Base-by-base conservation (phyloP, 768 basidiomycete genomes). In the Phlebiopsis gigantea region DNA sequence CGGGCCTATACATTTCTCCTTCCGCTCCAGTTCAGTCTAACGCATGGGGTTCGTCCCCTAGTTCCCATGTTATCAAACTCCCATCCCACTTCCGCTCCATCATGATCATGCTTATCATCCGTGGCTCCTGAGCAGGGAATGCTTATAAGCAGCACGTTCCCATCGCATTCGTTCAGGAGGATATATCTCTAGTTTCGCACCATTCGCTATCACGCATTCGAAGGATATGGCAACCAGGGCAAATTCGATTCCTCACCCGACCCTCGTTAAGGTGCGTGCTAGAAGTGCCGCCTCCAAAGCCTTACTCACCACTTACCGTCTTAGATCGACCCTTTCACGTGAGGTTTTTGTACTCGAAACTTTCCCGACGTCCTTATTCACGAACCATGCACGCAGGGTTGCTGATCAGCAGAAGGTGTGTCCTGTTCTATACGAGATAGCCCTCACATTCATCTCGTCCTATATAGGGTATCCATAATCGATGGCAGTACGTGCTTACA, bases 241-340 rank as follows among this genome's bases (percentile, higher is more conserved):
- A 2, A 55, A 55, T 31, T 55, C 53, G 6, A 25, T 39, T 10
- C 30, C 54, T 31, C 54, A 47, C 30, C 54, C 54, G 2, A 59
- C 58, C 15, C 28, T 59, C 10, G 56, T 59, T 17, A n/a, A 26
- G 53, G 58, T 59, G 54, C 39, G 7, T 24, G 17, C 6, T 31
- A 21, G 7, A 59, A 34, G 63, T n/a, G n/a, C 60, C 12, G 64
- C n/a, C n/a, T n/a, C n/a, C n/a, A n/a, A n/a, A n/a, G n/a, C n/a
- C n/a, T n/a, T n/a, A n/a, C n/a, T n/a, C n/a, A n/a, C n/a, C n/a
- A 46, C 58, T 17, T 24, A 15, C 1, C 21, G 17, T 24, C 10
- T 15, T 54, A 87, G 85, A 77, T 87, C 50, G 85, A 89, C 65
- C 87, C 87, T 1, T 87, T 87, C 65, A 63, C 82, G 84, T 87